These are phyloP conservation scores for Fraxinus paxiana DNA, from an alignment of 305 asterid genomes.

Conservation along the genomic window DNA sequence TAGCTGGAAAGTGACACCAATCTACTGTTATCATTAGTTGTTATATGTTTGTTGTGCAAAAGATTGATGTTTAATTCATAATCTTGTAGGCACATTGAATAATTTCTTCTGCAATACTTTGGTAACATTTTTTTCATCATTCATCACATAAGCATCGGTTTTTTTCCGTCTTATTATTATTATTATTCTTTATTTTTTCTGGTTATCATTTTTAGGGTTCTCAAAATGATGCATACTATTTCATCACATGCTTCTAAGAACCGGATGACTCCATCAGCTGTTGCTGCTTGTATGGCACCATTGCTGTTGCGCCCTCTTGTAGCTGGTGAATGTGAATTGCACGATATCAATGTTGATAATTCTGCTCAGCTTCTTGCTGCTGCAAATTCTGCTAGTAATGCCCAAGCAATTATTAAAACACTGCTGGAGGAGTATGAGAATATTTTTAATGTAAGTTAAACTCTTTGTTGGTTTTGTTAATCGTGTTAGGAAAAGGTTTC, in stretches of 20 bases:
- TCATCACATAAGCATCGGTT: slow-evolving; percentile 4
- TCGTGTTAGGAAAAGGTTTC: slow-evolving; percentile 7
- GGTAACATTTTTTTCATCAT: slow-evolving; percentile 6
- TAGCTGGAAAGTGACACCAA: background rate
- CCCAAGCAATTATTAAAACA: slow-evolving; percentile 85
- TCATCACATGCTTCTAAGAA: slow-evolving; percentile 76
- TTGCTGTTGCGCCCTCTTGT: slow-evolving; percentile 93
- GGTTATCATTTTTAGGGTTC: slow-evolving; percentile 47
- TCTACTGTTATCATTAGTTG: background rate
- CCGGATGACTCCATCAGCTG: slow-evolving; percentile 94
- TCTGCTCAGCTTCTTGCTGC: slow-evolving; percentile 98
- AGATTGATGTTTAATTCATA: background rate
- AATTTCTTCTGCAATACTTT: slow-evolving; percentile 15
- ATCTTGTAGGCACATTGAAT: slow-evolving; percentile 4
- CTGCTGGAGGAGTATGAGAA: slow-evolving; percentile 89
- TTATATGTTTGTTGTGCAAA: slow-evolving; percentile 4
- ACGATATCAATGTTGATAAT: slow-evolving; percentile 69
- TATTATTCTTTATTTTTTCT: slow-evolving; percentile 17
- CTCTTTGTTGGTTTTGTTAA: slow-evolving; percentile 17
- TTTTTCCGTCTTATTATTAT: background rate
- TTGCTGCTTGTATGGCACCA: slow-evolving; percentile 99
- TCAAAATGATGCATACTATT: slow-evolving; percentile 85
- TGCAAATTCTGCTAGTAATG: slow-evolving; percentile 96
- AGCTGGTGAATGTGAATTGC: slow-evolving; percentile 95
- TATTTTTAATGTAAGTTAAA: slow-evolving; percentile 66